phyloP scores from a whole-genome alignment of 2,329 filamentous ascomycete genomes.

The Xylariaceae sp. region DNA sequence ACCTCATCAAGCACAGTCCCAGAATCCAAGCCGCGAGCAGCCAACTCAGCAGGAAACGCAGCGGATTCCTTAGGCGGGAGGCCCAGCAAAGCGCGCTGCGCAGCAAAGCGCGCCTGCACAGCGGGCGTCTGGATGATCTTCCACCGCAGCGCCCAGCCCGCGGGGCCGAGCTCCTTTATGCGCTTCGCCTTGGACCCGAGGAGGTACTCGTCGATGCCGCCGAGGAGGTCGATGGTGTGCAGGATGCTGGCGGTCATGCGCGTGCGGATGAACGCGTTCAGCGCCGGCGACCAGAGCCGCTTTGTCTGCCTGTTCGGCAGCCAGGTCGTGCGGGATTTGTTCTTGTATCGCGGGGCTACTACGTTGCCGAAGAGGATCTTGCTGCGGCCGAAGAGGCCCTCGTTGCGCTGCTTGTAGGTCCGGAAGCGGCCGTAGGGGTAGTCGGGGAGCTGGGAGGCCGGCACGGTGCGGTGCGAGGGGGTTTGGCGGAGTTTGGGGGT shows the following conservation, averaged over 20 bases:
- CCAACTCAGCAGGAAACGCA: constrained; percentile 30
- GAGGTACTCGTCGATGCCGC: constrained; percentile 88
- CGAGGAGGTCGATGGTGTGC: constrained; percentile 74
- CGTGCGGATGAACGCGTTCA: constrained; percentile 61
- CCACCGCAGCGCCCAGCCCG: constrained; percentile 88
- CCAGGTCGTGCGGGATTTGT: constrained; percentile 70
- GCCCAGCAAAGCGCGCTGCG: constrained; percentile 62
- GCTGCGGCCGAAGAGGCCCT: constrained; percentile 64
- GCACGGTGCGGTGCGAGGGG: constrained; percentile 40
- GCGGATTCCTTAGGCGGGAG: constrained; percentile 49
- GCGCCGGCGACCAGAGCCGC: constrained; percentile 59
- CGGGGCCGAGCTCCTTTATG: constrained; percentile 80
- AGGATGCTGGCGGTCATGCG: constrained; percentile 67
- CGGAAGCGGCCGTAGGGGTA: constrained; percentile 70
- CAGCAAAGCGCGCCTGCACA: constrained; percentile 62
- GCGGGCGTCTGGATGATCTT: constrained; percentile 73
- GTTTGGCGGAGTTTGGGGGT: constrained; percentile 23
- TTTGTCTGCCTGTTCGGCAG: constrained; percentile 69
- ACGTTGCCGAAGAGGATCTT: constrained; percentile 78
- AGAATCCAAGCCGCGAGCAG: constrained; percentile 28
- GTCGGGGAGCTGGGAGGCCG: constrained; percentile 44
- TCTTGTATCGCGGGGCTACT: constrained; percentile 62
- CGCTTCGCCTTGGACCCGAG: constrained; percentile 72
- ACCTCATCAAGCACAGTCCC: constrained; percentile 36
- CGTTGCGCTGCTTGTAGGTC: constrained; percentile 77